A percentile compares a stretch with the other conserved stretches of the same genome.
phyloP scores from a whole-genome alignment of 1,284 basidiomycete genomes.

The Xanthoconium separans region DNA sequence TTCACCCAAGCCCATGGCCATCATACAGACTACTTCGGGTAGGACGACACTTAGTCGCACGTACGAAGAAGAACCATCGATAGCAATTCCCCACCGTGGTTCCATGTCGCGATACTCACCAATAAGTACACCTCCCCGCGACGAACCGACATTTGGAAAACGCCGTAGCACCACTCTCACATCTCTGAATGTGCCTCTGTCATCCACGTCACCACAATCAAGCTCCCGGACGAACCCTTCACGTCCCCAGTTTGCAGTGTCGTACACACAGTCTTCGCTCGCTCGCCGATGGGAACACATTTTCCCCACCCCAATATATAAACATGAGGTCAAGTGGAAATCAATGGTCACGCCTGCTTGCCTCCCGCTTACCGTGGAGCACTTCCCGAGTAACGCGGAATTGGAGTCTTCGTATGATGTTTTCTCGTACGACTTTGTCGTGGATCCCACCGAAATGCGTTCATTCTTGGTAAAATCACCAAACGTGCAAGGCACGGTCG shows the following conservation, averaged over 20 bases:
- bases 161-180: constrained; percentile 49
- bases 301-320: constrained; percentile 73
- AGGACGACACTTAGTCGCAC: constrained; percentile 46
- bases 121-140: constrained; percentile 63
- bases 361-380: constrained; percentile 91
- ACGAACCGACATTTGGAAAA: constrained; percentile 55
- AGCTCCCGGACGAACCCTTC: constrained; percentile 61
- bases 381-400: constrained; percentile 77
- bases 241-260: constrained; percentile 52
- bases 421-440: constrained; percentile 78
- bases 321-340: constrained; percentile 93
- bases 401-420: constrained; percentile 79
- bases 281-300: constrained; percentile 89
- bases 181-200: constrained; percentile 42
- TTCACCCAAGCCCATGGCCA: constrained; percentile 53
- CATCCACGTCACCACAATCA: constrained; percentile 50
- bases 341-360: constrained; percentile 83
- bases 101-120: constrained; percentile 58
- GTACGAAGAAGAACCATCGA: constrained; percentile 53
- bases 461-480: constrained; percentile 79
- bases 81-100: constrained; percentile 40
- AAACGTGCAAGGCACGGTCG: constrained; percentile 43
- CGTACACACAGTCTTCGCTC: constrained; percentile 65
- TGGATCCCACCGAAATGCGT: constrained; percentile 74
- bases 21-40: constrained; percentile 44